Base-by-base conservation (phyloP, 2,329 filamentous ascomycete species). In the Zymoseptoria pseudotritici region DNA sequence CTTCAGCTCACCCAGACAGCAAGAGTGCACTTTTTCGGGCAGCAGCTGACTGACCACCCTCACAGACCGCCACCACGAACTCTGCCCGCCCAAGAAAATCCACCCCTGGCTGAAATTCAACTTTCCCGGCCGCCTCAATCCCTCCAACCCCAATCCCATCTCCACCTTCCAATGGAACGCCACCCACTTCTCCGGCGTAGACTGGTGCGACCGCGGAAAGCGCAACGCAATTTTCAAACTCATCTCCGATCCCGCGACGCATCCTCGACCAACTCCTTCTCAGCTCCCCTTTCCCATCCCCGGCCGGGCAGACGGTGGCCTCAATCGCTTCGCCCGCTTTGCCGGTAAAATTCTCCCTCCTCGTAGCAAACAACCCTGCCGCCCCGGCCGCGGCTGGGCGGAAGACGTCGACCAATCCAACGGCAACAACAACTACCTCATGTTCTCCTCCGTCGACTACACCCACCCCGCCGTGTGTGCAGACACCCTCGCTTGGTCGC, bases 391-490 rank as follows among this genome's bases (percentile, higher is more conserved):
- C 67, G 79, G 80, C 46, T 90, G 86, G 87, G 83, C 83, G 2
- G 68, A 79, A 0, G 80, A 80, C 13, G 86, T 87, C 3, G 84
- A 84, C 26, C 79, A 82, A 20, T 78, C 88, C 71, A 81, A 84
- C 63, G 87, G 87, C 7, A 90, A 90, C 67, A 76, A 74, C 50
- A 84, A 86, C 71, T 89, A 85, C 68, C 79, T 90, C 17, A 89
- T 90, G 85, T 89, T 88, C 66, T 83, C 85, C 5, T 84, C 90
- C 70, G 72, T 90, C 49, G 86, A 90, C 71, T 87, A 87, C 70
- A 73, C 76, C 2, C 80, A 88, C 59, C 78, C 79, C 0, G 86
- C 88, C 65, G 87, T 90, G 9, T 77, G 79, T 36, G 72, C 80
- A 3, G 88, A 90, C 64, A 80, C 89, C 3, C 76, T 86, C 57